Percentiles rank a stretch among this genome's conserved stretches.
Conservation (phyloP, 345 rosid genomes). For the Acer campestre region DNA sequence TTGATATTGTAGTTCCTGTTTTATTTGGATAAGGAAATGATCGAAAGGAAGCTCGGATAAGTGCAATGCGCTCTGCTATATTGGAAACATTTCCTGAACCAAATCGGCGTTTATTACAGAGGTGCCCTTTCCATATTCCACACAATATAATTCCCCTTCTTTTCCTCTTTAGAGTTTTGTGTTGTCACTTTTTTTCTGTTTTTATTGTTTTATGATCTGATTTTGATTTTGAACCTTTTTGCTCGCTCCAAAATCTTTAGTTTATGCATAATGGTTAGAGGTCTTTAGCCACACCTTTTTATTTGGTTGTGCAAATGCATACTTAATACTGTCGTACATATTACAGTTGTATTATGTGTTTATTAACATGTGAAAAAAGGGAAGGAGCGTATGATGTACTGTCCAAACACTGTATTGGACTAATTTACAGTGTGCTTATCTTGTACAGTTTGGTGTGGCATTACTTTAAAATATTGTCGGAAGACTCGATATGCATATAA, state of each 20-base stretch:
- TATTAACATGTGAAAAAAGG: not conserved
- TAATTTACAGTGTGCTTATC: too few relatives aligned
- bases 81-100: conserved; percentile 98
- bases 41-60: conserved; percentile 77
- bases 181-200: not conserved
- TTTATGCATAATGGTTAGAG: not conserved
- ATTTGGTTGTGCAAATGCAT: not conserved
- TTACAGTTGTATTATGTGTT: not conserved
- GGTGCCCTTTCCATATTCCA: conserved; percentile 40
- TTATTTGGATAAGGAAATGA: conserved; percentile 69
- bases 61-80: conserved; percentile 84
- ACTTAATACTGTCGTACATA: not conserved
- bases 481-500: not conserved
- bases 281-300: not conserved
- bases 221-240: not conserved
- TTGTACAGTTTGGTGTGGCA: too few relatives aligned
- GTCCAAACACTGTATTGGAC: too few relatives aligned
- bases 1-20: conserved; percentile 19
- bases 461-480: too few relatives aligned
- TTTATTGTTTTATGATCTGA: not conserved
- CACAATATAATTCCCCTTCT: not conserved
- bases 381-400: not conserved
- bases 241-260: not conserved
- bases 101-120: conserved; percentile 85
- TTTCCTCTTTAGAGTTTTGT: not conserved